Evolutionary conservation across 306 rosid genomes (phyloP).

Genomic region (Lithocarpus polystachyus): DNA sequence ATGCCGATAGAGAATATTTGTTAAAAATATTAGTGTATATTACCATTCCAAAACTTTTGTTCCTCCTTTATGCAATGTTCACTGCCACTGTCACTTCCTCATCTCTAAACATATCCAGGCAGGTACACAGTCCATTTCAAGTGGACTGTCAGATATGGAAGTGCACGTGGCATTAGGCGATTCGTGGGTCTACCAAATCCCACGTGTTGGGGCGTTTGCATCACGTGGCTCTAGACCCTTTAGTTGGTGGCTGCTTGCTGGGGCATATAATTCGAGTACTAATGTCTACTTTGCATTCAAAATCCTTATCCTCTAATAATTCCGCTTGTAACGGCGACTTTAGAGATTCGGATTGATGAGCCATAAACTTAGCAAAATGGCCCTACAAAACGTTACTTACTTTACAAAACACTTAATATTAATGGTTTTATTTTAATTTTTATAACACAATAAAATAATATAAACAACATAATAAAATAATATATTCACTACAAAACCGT

Average conservation of each 20-base stretch:
- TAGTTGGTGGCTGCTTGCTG: not conserved
- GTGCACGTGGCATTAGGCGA: not conserved
- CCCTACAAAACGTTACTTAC: rapidly evolving
- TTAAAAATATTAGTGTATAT: no score
- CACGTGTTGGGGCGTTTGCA: not conserved
- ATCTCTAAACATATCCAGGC: no score
- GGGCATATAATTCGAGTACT: not conserved
- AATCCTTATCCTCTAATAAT: not conserved
- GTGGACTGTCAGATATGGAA: not conserved
- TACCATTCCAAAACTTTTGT: no score
- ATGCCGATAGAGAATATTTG: no score
- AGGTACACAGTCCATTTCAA: not conserved
- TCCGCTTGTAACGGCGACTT: not conserved
- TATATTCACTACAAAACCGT: rapidly evolving
- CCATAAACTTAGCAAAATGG: no score
- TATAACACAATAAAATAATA: rapidly evolving
- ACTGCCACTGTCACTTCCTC: no score
- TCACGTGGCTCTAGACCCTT: not conserved
- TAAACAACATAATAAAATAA: rapidly evolving
- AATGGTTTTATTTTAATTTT: rapidly evolving
- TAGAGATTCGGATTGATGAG: rapidly evolving
- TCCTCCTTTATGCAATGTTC: no score
- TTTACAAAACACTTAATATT: rapidly evolving
- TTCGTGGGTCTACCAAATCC: not conserved
- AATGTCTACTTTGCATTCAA: not conserved